Percentiles rank a stretch among this genome's conserved stretches.
Conservation (phyloP, 2,329 filamentous ascomycete genomes). For the Ophiostoma sp. region DNA sequence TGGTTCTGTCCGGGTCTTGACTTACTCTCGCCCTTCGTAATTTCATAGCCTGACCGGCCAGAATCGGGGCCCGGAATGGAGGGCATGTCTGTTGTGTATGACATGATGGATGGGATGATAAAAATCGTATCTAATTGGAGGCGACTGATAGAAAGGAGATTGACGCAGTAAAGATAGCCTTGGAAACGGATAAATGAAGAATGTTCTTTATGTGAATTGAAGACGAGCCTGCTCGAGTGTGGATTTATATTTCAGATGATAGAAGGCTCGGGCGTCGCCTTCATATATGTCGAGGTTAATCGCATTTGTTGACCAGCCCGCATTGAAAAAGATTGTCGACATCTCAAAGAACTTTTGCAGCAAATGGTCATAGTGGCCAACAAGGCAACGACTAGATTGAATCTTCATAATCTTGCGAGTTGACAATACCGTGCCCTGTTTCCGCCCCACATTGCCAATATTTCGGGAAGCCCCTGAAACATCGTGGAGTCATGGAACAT, state of each 20-base stretch:
- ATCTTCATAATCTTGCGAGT: neutral
- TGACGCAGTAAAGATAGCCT: neutral
- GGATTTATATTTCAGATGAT: no score
- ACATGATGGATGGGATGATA: neutral
- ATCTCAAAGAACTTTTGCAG: neutral
- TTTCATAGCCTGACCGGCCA: slow-evolving; percentile 27
- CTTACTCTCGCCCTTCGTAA: slow-evolving; percentile 28
- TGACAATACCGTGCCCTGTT: no score
- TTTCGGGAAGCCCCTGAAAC: slow-evolving; percentile 7
- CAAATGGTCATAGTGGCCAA: neutral
- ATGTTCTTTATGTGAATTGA: neutral
- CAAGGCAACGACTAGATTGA: neutral
- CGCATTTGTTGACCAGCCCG: neutral
- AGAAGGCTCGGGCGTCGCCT: neutral
- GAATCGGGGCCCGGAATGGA: slow-evolving; percentile 1
- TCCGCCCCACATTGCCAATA: neutral
- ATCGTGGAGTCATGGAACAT: slow-evolving; percentile 1
- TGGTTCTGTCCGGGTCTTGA: neutral
- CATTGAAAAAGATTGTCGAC: neutral
- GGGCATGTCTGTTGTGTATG: neutral
- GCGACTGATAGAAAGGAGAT: neutral
- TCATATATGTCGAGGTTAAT: neutral
- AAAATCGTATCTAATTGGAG: neutral
- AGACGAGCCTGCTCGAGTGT: neutral
- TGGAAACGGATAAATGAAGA: neutral